phyloP scores from a whole-genome alignment of 1,284 basidiomycete species.

The Gomphus bonarii region DNA sequence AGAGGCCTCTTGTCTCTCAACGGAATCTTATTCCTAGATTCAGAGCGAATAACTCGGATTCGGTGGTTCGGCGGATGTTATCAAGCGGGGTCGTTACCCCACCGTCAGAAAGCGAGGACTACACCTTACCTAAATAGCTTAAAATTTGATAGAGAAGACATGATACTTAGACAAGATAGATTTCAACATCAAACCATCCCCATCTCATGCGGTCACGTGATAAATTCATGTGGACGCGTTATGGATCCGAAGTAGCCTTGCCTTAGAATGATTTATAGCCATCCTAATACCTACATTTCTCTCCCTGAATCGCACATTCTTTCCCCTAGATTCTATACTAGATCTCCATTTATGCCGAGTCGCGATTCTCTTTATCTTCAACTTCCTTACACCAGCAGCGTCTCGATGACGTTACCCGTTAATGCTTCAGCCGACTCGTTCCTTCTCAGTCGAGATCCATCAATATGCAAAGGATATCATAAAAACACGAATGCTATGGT shows the following conservation, averaged over 20 bases:
- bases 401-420: neutral
- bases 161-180: too few species aligned
- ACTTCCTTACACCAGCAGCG: neutral
- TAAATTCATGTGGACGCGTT: neutral
- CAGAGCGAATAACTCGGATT: slow-evolving; percentile 30
- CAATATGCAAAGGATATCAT: too few species aligned
- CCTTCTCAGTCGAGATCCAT: neutral
- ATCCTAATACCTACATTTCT: neutral
- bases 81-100: slow-evolving; percentile 43
- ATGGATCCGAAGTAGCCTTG: neutral
- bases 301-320: neutral
- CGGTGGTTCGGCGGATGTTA: slow-evolving; percentile 41
- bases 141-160: slow-evolving; percentile 6
- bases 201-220: neutral
- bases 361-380: neutral
- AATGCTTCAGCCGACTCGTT: neutral
- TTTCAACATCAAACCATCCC: too few species aligned
- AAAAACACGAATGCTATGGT: neutral
- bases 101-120: slow-evolving; percentile 31
- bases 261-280: neutral
- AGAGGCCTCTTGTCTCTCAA: neutral
- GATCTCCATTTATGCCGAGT: neutral
- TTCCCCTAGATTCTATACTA: neutral
- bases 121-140: neutral
- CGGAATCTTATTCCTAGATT: neutral